A percentile compares a stretch with the other conserved stretches of the same genome.
phyloP scores from a whole-genome alignment of 169 alveolate species.

The Perkinsus chesapeaki region DNA sequence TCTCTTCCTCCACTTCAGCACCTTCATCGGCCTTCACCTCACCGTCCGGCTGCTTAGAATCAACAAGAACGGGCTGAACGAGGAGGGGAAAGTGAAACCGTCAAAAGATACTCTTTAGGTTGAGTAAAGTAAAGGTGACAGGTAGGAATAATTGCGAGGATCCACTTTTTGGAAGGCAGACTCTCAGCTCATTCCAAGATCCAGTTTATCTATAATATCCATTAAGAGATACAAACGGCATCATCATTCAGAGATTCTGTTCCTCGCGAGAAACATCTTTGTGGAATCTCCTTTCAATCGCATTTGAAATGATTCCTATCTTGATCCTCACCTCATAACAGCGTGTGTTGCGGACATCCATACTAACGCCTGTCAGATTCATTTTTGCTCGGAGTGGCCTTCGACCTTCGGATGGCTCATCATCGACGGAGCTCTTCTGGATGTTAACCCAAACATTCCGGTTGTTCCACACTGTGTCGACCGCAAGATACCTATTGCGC shows the following conservation, averaged over 20 bases:
- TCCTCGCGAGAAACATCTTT: neutral
- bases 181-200: too few species aligned
- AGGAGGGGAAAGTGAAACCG: too few species aligned
- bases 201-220: too few species aligned
- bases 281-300: neutral
- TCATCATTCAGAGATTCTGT: too few species aligned
- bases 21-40: neutral
- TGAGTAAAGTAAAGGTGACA: too few species aligned
- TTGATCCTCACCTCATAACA: neutral
- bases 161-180: too few species aligned
- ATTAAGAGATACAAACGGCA: too few species aligned
- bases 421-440: neutral
- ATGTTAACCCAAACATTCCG: constrained; percentile 12
- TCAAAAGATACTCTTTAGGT: too few species aligned
- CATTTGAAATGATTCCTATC: neutral
- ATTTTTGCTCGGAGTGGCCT: neutral
- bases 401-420: neutral
- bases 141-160: too few species aligned
- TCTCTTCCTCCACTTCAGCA: neutral
- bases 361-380: neutral
- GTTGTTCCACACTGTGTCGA: constrained; percentile 9
- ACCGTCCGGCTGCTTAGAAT: neutral
- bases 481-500: neutral
- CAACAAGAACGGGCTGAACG: neutral
- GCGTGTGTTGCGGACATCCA: neutral